Base-by-base conservation (phyloP, 176 grass and related monocot species). In the Juncus inflexus region DNA sequence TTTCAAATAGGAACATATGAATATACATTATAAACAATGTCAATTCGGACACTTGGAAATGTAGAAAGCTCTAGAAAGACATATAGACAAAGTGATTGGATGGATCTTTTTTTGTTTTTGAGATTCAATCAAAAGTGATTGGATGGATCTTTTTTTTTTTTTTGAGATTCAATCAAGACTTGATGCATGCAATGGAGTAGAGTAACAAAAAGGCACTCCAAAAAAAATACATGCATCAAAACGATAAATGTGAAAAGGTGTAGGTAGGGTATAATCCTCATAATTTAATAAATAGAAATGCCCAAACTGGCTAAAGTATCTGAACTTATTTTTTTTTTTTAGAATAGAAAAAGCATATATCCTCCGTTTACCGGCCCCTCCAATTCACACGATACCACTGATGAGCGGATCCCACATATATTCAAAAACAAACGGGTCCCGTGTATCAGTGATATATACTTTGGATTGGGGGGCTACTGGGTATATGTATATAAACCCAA, bases 271-370 rank as follows among this genome's bases (percentile, higher is more conserved):
- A 43, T 37, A 57, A 69, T 69, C 50, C n/a, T 15, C 7, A 55
- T 37, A 12, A 52, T 52, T 40, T n/a, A 15, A 28, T 45, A 67
- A 40, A 40, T 51, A 39, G 2, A 42, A 2, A 69, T 69, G 4
- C 19, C 55, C 50, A 54, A 69, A 69, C 28, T 35, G 35, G 52
- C 51, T 19, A 40, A 13, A 16, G 52, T 42, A 70, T 70, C 52
- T 70, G 14, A 70, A 70, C 66, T 56, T 42, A 37, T 69, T 42
- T n/a, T n/a, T n/a, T n/a, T n/a, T n/a, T n/a, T n/a, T n/a, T n/a
- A n/a, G n/a, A n/a, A n/a, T n/a, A n/a, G n/a, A n/a, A n/a, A n/a
- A n/a, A n/a, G n/a, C n/a, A n/a, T n/a, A n/a, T n/a, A n/a, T n/a
- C n/a, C n/a, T n/a, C n/a, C n/a, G n/a, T n/a, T n/a, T n/a, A n/a